phyloP scores from a whole-genome alignment of 257 asterid genomes.

The Solanum ossicruentum region DNA sequence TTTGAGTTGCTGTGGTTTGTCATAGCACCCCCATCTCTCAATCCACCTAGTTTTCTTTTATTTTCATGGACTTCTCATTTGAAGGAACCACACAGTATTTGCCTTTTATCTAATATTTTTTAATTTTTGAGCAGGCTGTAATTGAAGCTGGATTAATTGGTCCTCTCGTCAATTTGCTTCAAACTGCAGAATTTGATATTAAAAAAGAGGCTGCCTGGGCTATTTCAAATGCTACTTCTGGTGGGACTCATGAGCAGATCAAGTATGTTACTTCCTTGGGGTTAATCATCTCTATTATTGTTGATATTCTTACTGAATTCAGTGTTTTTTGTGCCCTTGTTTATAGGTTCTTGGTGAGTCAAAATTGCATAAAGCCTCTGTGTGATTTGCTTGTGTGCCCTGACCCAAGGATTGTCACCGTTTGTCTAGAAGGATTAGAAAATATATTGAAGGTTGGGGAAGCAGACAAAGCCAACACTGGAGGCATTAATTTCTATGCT shows the following conservation, averaged over 20 bases:
- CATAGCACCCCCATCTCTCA: not conserved
- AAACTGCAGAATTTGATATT: constrained; percentile 73
- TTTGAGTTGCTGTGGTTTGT: not conserved
- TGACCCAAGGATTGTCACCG: constrained; percentile 81
- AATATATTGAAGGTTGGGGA: constrained; percentile 92
- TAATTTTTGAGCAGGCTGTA: constrained; percentile 43
- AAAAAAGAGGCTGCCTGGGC: constrained; percentile 99
- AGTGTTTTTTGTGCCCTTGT: not conserved
- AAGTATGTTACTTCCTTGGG: constrained; percentile 19
- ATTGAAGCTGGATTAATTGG: constrained; percentile 67
- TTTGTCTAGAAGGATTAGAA: constrained; percentile 79
- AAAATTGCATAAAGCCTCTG: constrained; percentile 68
- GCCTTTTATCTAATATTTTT: not conserved
- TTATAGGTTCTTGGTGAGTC: constrained; percentile 65
- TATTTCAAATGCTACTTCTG: constrained; percentile 88
- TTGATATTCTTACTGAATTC: not conserved
- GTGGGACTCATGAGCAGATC: constrained; percentile 83
- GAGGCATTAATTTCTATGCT: constrained; percentile 53
- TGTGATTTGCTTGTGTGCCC: constrained; percentile 85
- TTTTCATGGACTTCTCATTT: not conserved
- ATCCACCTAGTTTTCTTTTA: not conserved
- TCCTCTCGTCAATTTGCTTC: constrained; percentile 74
- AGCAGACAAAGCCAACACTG: constrained; percentile 52
- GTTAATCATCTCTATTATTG: not conserved
- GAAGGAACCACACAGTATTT: not conserved